Conservation (phyloP, 495 filamentous ascomycete genomes). For the Podospora anserina region DNA sequence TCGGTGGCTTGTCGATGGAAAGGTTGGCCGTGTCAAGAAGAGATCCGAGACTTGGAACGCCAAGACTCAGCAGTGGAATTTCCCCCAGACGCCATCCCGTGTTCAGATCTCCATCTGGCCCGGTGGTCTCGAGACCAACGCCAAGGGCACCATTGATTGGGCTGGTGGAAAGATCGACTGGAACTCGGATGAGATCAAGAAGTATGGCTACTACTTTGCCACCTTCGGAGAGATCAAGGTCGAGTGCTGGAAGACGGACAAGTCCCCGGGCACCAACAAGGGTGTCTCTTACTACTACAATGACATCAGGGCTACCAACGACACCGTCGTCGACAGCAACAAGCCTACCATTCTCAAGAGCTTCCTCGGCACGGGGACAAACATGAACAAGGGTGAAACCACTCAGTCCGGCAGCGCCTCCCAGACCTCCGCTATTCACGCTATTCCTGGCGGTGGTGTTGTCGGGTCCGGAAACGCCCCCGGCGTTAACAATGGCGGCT, state of each 20-base stretch:
- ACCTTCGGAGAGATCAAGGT: conserved; percentile 73
- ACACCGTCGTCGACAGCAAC: conserved; percentile 70
- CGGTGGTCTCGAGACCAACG: conserved; percentile 75
- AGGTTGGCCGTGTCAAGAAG: conserved; percentile 67
- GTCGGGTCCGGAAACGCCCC: conserved; percentile 22
- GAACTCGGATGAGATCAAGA: conserved; percentile 75
- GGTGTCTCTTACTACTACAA: conserved; percentile 74
- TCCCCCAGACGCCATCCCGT: conserved; percentile 89
- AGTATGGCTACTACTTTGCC: conserved; percentile 85
- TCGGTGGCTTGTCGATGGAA: conserved; percentile 81
- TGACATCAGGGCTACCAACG: conserved; percentile 60
- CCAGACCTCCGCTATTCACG: conserved; percentile 27
- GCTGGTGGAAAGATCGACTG: conserved; percentile 88
- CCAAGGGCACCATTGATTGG: conserved; percentile 83
- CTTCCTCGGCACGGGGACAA: conserved; percentile 69
- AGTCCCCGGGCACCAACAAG: conserved; percentile 54
- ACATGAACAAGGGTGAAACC: conserved; percentile 58
- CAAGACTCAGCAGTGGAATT: conserved; percentile 77
- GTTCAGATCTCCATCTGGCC: conserved; percentile 96
- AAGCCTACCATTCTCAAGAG: conserved; percentile 76
- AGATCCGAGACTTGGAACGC: conserved; percentile 78
- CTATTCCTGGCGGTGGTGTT: conserved; percentile 38
- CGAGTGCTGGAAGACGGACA: conserved; percentile 75
- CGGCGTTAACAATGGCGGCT: conserved; percentile 15
- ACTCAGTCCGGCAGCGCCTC: conserved; percentile 27